phyloP scores from a whole-genome alignment of 2,329 filamentous ascomycete genomes.

The Colletotrichum cordylinicola region DNA sequence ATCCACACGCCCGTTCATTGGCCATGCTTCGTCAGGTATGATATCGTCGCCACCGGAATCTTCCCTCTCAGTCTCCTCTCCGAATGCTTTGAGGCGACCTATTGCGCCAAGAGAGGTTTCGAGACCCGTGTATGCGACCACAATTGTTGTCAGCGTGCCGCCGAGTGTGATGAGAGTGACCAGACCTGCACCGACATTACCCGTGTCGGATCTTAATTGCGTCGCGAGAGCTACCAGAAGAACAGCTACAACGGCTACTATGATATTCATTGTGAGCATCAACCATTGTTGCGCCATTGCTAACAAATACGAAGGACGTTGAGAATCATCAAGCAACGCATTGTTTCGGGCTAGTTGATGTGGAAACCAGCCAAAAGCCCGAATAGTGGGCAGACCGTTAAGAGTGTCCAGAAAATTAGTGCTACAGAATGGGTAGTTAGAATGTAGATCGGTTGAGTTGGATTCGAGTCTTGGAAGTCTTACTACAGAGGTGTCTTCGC shows the following conservation, averaged over 20 bases:
- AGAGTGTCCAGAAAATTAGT: conserved; percentile 61
- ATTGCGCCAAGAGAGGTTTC: conserved; percentile 34
- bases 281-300: conserved; percentile 65
- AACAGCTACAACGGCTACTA: conserved; percentile 54
- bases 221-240: conserved; percentile 55
- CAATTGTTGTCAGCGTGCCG: conserved; percentile 30
- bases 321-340: conserved; percentile 56
- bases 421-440: conserved; percentile 24
- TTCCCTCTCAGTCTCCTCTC: conserved; percentile 27
- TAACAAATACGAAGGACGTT: conserved; percentile 62
- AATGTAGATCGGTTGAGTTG: background rate
- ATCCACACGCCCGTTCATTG: conserved; percentile 30
- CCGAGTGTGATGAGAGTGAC: conserved; percentile 43
- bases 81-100: conserved; percentile 30
- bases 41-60: conserved; percentile 15
- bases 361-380: conserved; percentile 62
- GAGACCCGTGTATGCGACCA: conserved; percentile 36
- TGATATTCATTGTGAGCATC: conserved; percentile 51
- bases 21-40: conserved; percentile 31
- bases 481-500: conserved; percentile 61
- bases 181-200: conserved; percentile 42
- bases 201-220: conserved; percentile 37
- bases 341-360: conserved; percentile 45
- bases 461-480: conserved; percentile 7
- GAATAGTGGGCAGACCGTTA: conserved; percentile 58